Conservation (phyloP, 352 stramenopile species). For the Globisporangium splendens region DNA sequence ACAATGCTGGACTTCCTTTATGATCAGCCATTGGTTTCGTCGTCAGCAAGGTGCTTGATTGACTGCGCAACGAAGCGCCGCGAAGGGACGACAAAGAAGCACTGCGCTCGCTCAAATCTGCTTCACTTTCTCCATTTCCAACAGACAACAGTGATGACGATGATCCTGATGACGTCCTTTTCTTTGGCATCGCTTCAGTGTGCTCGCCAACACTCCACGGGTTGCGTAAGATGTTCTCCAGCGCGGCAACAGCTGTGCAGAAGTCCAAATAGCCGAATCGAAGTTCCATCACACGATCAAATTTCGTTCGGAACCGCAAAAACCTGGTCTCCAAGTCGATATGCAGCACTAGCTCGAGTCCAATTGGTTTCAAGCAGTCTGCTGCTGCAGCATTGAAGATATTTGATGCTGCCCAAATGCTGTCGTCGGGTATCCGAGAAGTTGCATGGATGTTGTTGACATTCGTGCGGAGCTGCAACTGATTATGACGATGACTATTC, state of each 20-base stretch:
- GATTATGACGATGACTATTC: constrained; percentile 27
- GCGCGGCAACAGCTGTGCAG: constrained; percentile 52
- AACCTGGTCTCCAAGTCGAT: constrained; percentile 63
- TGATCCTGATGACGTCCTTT: constrained; percentile 43
- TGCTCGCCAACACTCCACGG: constrained; percentile 12
- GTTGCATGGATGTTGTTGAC: constrained; percentile 74
- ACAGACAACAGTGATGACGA: constrained; percentile 50
- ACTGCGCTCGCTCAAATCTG: constrained; percentile 23
- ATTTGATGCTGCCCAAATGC: constrained; percentile 46
- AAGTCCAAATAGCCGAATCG: constrained; percentile 85
- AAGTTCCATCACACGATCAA: constrained; percentile 76
- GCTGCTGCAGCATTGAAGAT: constrained; percentile 35
- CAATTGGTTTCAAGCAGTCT: constrained; percentile 78
- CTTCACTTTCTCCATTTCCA: constrained; percentile 26
- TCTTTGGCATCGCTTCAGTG: constrained; percentile 13
- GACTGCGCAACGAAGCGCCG: constrained; percentile 5
- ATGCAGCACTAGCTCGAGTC: constrained; percentile 64
- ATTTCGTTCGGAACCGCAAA: constrained; percentile 59
- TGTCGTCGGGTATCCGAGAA: constrained; percentile 70
- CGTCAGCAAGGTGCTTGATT: constrained; percentile 3
- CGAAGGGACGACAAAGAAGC: constrained; percentile 23
- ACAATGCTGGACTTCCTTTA: constrained; percentile 43
- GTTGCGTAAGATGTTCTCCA: constrained; percentile 54
- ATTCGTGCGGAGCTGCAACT: constrained; percentile 57
- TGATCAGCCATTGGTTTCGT: constrained; percentile 20